These are phyloP conservation scores for Lecanicillium sp. DNA, from an alignment of 2,329 filamentous ascomycete genomes.

Conservation along the genomic window DNA sequence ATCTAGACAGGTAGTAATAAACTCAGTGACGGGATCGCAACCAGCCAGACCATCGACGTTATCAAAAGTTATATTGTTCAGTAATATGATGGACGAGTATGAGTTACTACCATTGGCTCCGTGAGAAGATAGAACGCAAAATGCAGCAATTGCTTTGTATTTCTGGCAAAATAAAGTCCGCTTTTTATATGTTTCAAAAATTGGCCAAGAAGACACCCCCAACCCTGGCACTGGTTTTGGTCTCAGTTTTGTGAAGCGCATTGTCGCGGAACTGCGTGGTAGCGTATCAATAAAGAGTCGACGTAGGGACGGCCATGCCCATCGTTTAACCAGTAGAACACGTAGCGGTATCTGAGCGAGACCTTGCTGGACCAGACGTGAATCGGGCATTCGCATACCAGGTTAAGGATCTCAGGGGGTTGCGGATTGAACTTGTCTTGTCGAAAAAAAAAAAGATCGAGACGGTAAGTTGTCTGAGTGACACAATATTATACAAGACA, in stretches of 20 bases:
- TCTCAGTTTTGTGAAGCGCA: constrained; percentile 54
- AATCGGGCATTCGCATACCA: neutral
- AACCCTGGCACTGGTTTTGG: constrained; percentile 57
- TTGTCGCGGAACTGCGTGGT: constrained; percentile 55
- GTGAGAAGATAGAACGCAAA: too few species aligned
- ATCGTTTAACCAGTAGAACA: neutral
- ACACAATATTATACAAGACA: constrained; percentile 12
- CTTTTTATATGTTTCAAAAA: too few species aligned
- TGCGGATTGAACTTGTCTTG: neutral
- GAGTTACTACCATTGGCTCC: too few species aligned
- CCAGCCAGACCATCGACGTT: too few species aligned
- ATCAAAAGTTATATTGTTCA: too few species aligned
- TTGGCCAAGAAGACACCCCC: constrained; percentile 56
- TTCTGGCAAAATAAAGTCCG: too few species aligned
- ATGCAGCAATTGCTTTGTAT: too few species aligned
- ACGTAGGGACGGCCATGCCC: constrained; percentile 38
- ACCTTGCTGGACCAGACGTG: neutral
- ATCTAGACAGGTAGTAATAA: too few species aligned
- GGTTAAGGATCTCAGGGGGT: neutral
- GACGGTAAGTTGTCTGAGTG: neutral
- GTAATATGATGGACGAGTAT: too few species aligned
- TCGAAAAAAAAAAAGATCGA: neutral
- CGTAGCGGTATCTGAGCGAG: neutral
- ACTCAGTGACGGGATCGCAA: too few species aligned
- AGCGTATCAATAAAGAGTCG: constrained; percentile 51